Percentiles rank a stretch among this genome's conserved stretches.
These are phyloP conservation scores for Senecio squalidus DNA, from an alignment of 140 eudicot genomes.

Conservation along the genomic window DNA sequence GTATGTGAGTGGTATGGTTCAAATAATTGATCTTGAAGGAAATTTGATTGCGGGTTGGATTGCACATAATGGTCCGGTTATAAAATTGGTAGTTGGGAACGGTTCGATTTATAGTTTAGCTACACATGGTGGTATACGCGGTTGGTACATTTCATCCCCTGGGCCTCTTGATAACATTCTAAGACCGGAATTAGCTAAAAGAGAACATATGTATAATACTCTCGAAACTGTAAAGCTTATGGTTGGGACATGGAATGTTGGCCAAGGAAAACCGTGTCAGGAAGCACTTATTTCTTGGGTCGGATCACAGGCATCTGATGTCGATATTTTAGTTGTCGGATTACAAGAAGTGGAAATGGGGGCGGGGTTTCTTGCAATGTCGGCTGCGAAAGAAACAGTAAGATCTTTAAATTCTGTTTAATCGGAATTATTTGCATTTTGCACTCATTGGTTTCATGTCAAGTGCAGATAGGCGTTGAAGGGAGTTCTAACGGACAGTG, in stretches of 20 bases:
- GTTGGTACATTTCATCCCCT: conserved; percentile 87
- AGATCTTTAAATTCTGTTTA: conserved; percentile 24
- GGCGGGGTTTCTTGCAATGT: conserved; percentile 99
- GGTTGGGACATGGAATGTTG: conserved; percentile 96
- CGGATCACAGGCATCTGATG: conserved; percentile 71
- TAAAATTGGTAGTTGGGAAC: conserved; percentile 67
- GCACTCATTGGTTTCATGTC: conserved; percentile 14
- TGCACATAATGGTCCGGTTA: conserved; percentile 86
- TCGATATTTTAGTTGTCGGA: conserved; percentile 80
- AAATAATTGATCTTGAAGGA: conserved; percentile 80
- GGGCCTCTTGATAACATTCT: conserved; percentile 73
- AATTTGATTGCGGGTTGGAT: conserved; percentile 76
- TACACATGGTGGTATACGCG: conserved; percentile 95
- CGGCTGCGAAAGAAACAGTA: conserved; percentile 99
- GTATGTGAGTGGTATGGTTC: conserved; percentile 88
- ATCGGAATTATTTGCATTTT: not conserved
- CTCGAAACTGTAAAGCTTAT: conserved; percentile 57
- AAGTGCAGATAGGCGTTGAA: conserved; percentile 92
- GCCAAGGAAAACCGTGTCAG: conserved; percentile 87
- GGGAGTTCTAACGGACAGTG: conserved; percentile 93
- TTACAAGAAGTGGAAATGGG: conserved; percentile 99
- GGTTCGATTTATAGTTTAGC: conserved; percentile 74
- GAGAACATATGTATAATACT: conserved; percentile 66
- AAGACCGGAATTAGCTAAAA: conserved; percentile 57
- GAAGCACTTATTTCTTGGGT: conserved; percentile 84